phyloP scores from a whole-genome alignment of 2,329 filamentous ascomycete species.

The Anthostomella pinea region DNA sequence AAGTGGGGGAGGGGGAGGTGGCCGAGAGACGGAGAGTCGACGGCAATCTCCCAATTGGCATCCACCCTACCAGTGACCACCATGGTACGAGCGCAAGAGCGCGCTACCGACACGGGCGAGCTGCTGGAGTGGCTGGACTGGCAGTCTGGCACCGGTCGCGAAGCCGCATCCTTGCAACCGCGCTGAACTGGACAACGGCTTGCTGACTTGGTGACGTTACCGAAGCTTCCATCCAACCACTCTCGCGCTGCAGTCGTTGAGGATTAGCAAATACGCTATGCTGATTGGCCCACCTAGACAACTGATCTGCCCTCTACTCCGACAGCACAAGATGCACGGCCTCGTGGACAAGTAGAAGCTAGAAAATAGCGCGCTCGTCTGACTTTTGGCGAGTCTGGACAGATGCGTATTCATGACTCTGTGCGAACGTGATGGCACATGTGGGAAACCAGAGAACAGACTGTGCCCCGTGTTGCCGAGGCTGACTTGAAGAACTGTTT shows the following conservation, averaged over 20 bases:
- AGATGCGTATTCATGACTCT: conserved; percentile 16
- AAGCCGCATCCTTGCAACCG: conserved; percentile 2
- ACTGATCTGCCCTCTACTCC: conserved; percentile 1
- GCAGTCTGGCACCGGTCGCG: too few relatives aligned
- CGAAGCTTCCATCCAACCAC: conserved; percentile 23
- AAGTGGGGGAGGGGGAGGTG: conserved; percentile 26
- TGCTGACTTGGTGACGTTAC: conserved; percentile 31
- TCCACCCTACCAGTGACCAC: too few relatives aligned
- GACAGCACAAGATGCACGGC: conserved; percentile 2
- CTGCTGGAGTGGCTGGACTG: too few relatives aligned
- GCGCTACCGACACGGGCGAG: too few relatives aligned
- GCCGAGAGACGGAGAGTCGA: conserved; percentile 29
- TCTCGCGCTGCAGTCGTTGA: conserved; percentile 21
- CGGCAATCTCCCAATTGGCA: conserved; percentile 12
- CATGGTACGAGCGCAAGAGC: conserved; percentile 3
- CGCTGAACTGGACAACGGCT: conserved; percentile 16
- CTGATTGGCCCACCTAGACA: conserved; percentile 27
- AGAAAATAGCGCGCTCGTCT: conserved; percentile 27
- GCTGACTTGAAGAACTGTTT: not conserved
- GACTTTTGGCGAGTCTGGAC: conserved; percentile 13
- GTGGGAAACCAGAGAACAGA: too few relatives aligned
- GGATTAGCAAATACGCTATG: conserved; percentile 27
- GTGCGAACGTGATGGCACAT: too few relatives aligned
- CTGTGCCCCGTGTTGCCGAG: too few relatives aligned
- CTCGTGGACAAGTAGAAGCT: conserved; percentile 6